Evolutionary conservation across 2,329 filamentous ascomycete species (phyloP), one percentile per base, ranked within the genome.

Genomic region (Akanthomyces muscarius): DNA sequence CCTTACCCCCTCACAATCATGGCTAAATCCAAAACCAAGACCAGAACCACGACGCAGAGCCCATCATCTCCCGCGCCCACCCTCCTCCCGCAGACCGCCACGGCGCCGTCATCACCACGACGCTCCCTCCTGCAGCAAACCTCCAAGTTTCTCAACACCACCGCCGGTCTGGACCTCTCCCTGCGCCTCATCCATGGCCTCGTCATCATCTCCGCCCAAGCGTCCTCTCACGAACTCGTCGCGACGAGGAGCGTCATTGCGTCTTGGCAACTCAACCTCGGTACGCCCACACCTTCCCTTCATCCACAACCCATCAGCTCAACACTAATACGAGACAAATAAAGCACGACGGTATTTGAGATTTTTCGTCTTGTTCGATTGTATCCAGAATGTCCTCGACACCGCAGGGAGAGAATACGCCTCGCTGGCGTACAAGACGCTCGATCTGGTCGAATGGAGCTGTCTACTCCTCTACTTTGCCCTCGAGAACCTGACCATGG

Each of bases 401-500:
- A 25, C 33, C 8, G 18, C 13, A 3, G 10, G 23, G 16, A 30
- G 47, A 21, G n/a, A 47, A 3, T 41, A 61, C 23, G 36, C 25
- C 23, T 61, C 58, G 25, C 11, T 61, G 13, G 41, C 41, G 25
- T 47, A 50, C 28, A 38, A 55, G 14, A 36, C 57, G 1, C 18
- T 64, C 7, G 45, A 64, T 23, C 14, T 64, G 11, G 28, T 64
- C 6, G 63, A 64, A 55, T 61, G 50, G 51, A 64, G 51, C 57
- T 64, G 48, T 16, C 57, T 64, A 23, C 50, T 52, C 42, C 11
- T 64, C 23, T 64, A 64, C 47, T 55, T 64, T 47, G 30, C 60
- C 44, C 51, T 64, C 33, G 63, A 64, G 36, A 61, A 64, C 25
- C 45, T 60, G 16, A 64, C 63, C 14, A 61, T 64, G 63, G 63